Evolutionary conservation across 2,329 filamentous ascomycete species (phyloP).

Genomic region (Penicillium olsonii): DNA sequence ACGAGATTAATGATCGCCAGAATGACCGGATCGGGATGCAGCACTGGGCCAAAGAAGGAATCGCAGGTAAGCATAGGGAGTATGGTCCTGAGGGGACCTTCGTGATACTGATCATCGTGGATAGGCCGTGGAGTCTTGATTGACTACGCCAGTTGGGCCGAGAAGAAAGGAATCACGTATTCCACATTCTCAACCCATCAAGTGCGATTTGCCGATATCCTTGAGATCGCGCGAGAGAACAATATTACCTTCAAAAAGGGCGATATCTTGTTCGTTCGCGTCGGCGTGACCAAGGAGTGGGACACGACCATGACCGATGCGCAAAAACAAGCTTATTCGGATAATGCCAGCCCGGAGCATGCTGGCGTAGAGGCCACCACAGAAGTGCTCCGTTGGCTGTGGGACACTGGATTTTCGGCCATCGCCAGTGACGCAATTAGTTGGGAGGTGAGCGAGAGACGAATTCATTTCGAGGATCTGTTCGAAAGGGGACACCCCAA

Average conservation of each 20-base stretch:
- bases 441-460: conserved; percentile 49
- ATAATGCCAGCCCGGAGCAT: conserved; percentile 43
- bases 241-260: conserved; percentile 51
- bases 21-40: conserved; percentile 52
- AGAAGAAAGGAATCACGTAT: conserved; percentile 42
- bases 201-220: conserved; percentile 38
- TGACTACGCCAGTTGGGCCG: conserved; percentile 52
- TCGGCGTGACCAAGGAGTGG: conserved; percentile 45
- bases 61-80: conserved; percentile 34
- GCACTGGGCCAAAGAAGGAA: conserved; percentile 52
- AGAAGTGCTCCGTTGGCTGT: conserved; percentile 58
- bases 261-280: conserved; percentile 56
- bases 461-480: background rate
- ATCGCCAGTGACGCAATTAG: conserved; percentile 60
- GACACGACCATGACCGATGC: conserved; percentile 39
- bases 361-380: conserved; percentile 54
- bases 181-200: conserved; percentile 44
- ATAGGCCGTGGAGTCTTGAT: conserved; percentile 54
- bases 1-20: conserved; percentile 48
- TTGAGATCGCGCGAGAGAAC: conserved; percentile 44
- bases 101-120: background rate
- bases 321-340: conserved; percentile 32
- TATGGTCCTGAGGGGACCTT: background rate
- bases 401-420: conserved; percentile 59
- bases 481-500: background rate